Base-by-base conservation (phyloP, 164 flowering plant genomes). In the Brasenia schreberi region DNA sequence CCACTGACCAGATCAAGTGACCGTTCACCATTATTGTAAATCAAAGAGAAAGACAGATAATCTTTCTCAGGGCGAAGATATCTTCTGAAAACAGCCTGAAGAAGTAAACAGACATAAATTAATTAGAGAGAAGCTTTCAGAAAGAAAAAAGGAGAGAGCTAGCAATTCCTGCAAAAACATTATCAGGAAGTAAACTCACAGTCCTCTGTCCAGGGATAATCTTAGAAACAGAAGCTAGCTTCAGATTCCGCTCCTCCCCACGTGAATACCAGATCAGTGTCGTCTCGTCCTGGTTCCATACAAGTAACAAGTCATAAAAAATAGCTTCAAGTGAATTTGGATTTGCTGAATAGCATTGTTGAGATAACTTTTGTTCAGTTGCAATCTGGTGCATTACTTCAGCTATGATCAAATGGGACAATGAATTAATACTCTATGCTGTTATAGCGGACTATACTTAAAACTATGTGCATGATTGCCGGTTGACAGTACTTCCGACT, bases 1-100 rank as follows among this genome's bases (percentile, higher is more conserved):
- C 16, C 56, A 77, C 92, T 81, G 18, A 92, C 98, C 96, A 92
- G 78, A 79, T 92, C 98, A 70, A 92, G 92, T 66, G 92, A 81
- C 73, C 96, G 81, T 68, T 90, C 96, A 33, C 93, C 85, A 72
- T 88, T 87, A 49, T 82, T 88, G 73, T 90, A 90, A 64, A 90
- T 19, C 71, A 92, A 93, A 27, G 98, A 92, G 80, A 92, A 92
- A 64, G 98, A 92, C 63, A 92, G 75, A 73, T 88, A 90, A 18
- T 92, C 96, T 76, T 92, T 92, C 70, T 88, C 98, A 42, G 96
- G 92, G 59, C 93, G 85, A 74, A 83, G 77, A 73, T 75, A 83
- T 82, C 92, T 83, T 77, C 78, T 81, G 65, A 92, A 92, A 17
- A 92, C 95, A 73, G 91, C 85, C 96, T 92, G 85, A 33, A 68